Base-by-base conservation (phyloP, 306 rosid species). In the Trichosanthes truncata region DNA sequence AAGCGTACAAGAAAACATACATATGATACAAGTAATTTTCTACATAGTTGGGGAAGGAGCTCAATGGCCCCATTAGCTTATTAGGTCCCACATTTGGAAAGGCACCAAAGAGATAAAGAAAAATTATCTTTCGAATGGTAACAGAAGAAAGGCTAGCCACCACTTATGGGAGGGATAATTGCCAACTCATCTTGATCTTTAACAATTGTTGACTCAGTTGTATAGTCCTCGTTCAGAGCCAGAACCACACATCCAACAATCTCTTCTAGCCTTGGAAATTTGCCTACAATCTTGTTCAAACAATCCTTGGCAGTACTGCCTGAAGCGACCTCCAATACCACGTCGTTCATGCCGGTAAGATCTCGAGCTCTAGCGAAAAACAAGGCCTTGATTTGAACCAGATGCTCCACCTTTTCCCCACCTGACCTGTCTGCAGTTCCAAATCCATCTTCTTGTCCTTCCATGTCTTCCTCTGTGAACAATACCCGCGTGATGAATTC, bases 331-430 rank as follows among this genome's bases (percentile, higher is more conserved):
- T 95, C 96, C 84, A 95, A 40, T 68, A 87, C 81, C 77, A 82
- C 80, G 55, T 95, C 97, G 5, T 78, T 87, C 84, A 84, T 18
- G 77, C 98, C 93, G 0, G 97, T 85, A 45, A 92, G 84, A 78
- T 90, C 98, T 6, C 97, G 92, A 26, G 98, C 97, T 83, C 97
- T 85, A 7, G 98, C 97, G 1, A 95, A 95, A 79, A 95, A 91
- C 84, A 95, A 59, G 5, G 91, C 90, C 82, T 92, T 92, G 52
- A 91, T 83, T 79, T 89, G 88, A 81, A 92, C 87, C 81, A 48
- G 23, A 2, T 85, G 66, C 66, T 45, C 83, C 0, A 63, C 82
- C 0, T 80, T 83, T 57, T 76, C 83, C 46, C 17, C 35, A 13
- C 31, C 49, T 6, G 26, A 71, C 53, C 48, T 43, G 46, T 77